Evolutionary conservation across 2,329 filamentous ascomycete genomes (phyloP).

Genomic region (Colletotrichum camelliae): DNA sequence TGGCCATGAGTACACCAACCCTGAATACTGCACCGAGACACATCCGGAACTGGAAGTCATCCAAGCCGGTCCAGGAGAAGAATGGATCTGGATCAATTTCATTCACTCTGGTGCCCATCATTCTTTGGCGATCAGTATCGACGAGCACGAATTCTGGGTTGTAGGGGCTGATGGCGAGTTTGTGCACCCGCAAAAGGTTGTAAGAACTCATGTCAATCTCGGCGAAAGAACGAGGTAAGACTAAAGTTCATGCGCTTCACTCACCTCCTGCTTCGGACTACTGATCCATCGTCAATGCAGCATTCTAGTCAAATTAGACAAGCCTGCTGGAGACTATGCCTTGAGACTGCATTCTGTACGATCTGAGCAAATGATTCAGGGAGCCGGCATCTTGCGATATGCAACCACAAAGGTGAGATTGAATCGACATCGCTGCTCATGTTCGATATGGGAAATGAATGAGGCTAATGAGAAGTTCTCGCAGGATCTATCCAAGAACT

Average conservation of each 20-base stretch:
- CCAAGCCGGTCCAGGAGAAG: background rate
- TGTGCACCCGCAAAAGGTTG: slow-evolving; percentile 50
- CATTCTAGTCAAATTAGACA: slow-evolving; percentile 1
- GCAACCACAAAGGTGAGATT: background rate
- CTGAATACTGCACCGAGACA: background rate
- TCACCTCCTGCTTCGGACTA: accelerated
- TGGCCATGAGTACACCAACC: background rate
- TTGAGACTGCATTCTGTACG: background rate
- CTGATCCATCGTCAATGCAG: background rate
- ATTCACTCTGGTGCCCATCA: slow-evolving; percentile 6
- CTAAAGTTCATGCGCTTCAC: background rate
- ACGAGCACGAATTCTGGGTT: slow-evolving; percentile 57
- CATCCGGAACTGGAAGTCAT: background rate
- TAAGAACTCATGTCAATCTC: background rate
- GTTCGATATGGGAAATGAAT: accelerated
- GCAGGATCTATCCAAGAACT: background rate
- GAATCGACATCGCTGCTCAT: accelerated
- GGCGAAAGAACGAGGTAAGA: slow-evolving; percentile 1
- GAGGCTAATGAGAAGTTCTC: background rate
- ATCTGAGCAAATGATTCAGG: slow-evolving; percentile 4
- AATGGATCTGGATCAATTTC: slow-evolving; percentile 7
- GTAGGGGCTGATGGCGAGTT: slow-evolving; percentile 60
- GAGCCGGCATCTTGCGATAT: background rate
- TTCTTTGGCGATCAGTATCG: slow-evolving; percentile 44
- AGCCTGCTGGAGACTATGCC: background rate